A percentile compares a stretch with the other conserved stretches of the same genome.
Evolutionary conservation across 2,329 filamentous ascomycete species (phyloP).

Genomic region (Arachnomyces sp.): DNA sequence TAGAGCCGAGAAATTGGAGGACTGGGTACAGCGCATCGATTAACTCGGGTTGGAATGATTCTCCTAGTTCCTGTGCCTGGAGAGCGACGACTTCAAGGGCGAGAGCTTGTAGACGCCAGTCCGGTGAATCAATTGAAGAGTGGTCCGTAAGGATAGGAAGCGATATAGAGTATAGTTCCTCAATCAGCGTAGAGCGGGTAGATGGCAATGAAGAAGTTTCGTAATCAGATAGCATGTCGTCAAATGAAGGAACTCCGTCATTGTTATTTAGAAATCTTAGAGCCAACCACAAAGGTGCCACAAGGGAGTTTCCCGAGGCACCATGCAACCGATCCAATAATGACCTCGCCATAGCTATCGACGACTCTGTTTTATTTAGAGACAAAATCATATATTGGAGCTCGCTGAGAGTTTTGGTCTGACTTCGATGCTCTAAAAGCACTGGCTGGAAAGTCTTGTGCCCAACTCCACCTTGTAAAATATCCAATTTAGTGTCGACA

Average conservation of each 20-base stretch:
- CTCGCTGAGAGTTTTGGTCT: slow-evolving; percentile 55
- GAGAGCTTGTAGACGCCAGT: slow-evolving; percentile 70
- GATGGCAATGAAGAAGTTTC: slow-evolving; percentile 20
- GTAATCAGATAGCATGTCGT: slow-evolving; percentile 56
- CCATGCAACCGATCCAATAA: slow-evolving; percentile 59
- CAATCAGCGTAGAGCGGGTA: slow-evolving; percentile 30
- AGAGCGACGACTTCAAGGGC: slow-evolving; percentile 74
- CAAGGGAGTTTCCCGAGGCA: slow-evolving; percentile 49
- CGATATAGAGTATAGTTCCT: slow-evolving; percentile 39
- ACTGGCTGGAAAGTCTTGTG: slow-evolving; percentile 50
- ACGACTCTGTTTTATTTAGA: slow-evolving; percentile 39
- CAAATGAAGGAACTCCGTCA: slow-evolving; percentile 49
- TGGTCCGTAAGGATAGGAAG: slow-evolving; percentile 33
- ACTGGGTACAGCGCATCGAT: slow-evolving; percentile 88
- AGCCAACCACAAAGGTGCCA: slow-evolving; percentile 74
- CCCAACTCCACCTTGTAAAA: slow-evolving; percentile 16
- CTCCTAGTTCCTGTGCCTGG: slow-evolving; percentile 59
- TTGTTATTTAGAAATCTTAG: slow-evolving; percentile 61
- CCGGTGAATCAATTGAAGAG: slow-evolving; percentile 33
- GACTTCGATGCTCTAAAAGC: slow-evolving; percentile 57
- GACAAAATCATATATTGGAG: slow-evolving; percentile 55
- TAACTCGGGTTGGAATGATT: slow-evolving; percentile 71
- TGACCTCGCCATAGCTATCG: slow-evolving; percentile 50
- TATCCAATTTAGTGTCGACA: slow-evolving; percentile 17
- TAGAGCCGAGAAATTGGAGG: slow-evolving; percentile 77